Conservation (phyloP, 2,329 filamentous ascomycete species). For the Cryphonectria japonica region DNA sequence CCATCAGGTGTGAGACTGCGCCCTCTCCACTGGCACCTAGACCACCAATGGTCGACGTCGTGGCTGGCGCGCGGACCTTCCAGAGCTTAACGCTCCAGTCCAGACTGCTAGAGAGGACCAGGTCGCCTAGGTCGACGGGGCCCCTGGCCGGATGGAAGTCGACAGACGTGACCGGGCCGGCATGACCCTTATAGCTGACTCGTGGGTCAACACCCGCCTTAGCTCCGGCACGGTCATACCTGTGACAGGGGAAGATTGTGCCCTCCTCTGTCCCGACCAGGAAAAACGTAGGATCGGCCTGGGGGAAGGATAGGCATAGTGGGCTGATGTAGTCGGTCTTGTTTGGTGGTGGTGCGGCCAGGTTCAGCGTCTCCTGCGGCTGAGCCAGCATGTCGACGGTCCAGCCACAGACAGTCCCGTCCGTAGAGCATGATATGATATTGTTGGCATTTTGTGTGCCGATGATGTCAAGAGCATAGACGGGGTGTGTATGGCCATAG, state of each 20-base stretch:
- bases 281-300: conserved; percentile 96
- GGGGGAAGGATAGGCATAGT: conserved; percentile 91
- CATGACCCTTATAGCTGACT: conserved; percentile 86
- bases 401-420: conserved; percentile 96
- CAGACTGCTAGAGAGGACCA: conserved; percentile 88
- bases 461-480: conserved; percentile 94
- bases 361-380: conserved; percentile 89
- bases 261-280: conserved; percentile 96
- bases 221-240: conserved; percentile 95
- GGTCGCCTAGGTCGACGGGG: conserved; percentile 89
- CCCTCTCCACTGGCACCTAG: conserved; percentile 47
- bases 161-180: conserved; percentile 92
- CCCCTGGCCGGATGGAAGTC: conserved; percentile 94
- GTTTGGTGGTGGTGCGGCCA: conserved; percentile 81
- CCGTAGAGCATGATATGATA: conserved; percentile 94
- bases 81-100: conserved; percentile 98
- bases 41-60: conserved; percentile 61
- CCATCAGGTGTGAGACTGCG: conserved; percentile 74
- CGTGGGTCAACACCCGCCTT: conserved; percentile 93
- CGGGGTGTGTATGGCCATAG: conserved; percentile 92
- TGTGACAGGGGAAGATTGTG: conserved; percentile 92
- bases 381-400: conserved; percentile 97
- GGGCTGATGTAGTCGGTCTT: conserved; percentile 95
- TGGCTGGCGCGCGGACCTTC: conserved; percentile 84
- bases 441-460: conserved; percentile 99